phyloP scores from a whole-genome alignment of 495 filamentous ascomycete genomes.

The Neurospora hispaniola region DNA sequence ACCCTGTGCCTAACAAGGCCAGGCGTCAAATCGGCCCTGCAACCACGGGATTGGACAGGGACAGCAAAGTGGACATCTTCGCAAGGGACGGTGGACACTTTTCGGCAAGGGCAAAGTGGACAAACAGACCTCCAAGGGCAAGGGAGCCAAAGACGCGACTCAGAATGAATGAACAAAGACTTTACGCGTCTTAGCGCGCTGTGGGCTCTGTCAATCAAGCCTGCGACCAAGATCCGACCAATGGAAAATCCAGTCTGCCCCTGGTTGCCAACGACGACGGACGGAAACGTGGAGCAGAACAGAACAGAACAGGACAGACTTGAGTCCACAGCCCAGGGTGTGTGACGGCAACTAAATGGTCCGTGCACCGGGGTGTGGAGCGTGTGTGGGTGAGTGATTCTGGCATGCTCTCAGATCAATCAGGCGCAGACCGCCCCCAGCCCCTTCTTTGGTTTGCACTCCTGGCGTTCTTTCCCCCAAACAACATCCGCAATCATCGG shows the following conservation, averaged over 20 bases:
- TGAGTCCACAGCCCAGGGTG: background rate
- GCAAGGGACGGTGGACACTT: background rate
- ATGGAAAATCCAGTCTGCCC: background rate
- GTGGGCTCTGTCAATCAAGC: background rate
- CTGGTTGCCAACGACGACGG: background rate
- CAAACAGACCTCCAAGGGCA: background rate
- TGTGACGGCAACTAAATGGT: background rate
- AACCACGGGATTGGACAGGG: background rate
- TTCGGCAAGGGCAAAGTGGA: background rate
- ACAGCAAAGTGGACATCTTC: background rate
- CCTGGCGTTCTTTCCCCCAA: background rate
- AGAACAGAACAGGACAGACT: background rate
- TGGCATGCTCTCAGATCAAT: background rate
- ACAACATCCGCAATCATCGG: conserved; percentile 4
- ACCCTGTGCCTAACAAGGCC: background rate
- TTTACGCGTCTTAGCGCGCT: background rate
- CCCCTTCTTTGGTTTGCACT: conserved; percentile 6
- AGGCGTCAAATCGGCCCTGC: background rate
- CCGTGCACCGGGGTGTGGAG: background rate
- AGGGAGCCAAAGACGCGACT: background rate
- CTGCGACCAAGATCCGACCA: background rate
- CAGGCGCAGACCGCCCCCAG: conserved; percentile 5
- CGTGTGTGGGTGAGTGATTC: background rate
- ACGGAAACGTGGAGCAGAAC: background rate
- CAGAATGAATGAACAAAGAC: background rate